Percentiles rank a stretch among this genome's conserved stretches.
These are phyloP conservation scores for Colletotrichum falcatum DNA, from an alignment of 2,329 filamentous ascomycete genomes.

Conservation along the genomic window DNA sequence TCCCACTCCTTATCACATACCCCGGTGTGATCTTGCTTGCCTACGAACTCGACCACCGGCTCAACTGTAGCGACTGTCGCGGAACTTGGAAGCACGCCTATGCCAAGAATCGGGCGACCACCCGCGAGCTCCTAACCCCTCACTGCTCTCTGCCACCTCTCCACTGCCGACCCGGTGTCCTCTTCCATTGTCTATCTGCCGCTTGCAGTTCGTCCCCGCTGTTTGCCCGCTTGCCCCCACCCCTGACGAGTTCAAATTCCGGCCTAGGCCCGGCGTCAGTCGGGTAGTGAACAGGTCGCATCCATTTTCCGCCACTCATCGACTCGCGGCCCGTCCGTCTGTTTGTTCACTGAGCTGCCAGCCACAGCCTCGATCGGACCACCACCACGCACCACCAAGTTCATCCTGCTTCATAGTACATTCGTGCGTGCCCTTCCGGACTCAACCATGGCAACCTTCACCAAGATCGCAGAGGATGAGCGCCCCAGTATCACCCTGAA, in stretches of 20 bases:
- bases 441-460: slow-evolving; percentile 76
- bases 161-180: slow-evolving; percentile 31
- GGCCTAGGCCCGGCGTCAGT: slow-evolving; percentile 31
- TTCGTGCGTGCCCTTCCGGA: slow-evolving; percentile 2
- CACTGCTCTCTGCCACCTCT: slow-evolving; percentile 9
- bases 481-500: slow-evolving; percentile 75
- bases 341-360: slow-evolving; percentile 14
- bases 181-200: slow-evolving; percentile 29
- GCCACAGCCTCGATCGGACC: slow-evolving; percentile 17
- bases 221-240: slow-evolving; percentile 36
- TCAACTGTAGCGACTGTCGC: too few relatives aligned
- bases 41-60: background rate
- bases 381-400: slow-evolving; percentile 2
- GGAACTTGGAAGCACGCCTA: too few relatives aligned
- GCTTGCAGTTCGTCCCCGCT: slow-evolving; percentile 14
- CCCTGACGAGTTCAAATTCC: slow-evolving; percentile 39
- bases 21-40: background rate
- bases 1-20: slow-evolving; percentile 5
- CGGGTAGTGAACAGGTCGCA: slow-evolving; percentile 7
- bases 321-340: slow-evolving; percentile 8
- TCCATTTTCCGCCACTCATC: slow-evolving; percentile 40
- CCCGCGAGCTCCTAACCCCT: background rate
- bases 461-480: slow-evolving; percentile 71
- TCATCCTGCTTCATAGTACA: background rate
- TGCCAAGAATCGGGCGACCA: too few relatives aligned